phyloP scores from a whole-genome alignment of 1,139 yeast species.

The Magnusiomyces paraingens region DNA sequence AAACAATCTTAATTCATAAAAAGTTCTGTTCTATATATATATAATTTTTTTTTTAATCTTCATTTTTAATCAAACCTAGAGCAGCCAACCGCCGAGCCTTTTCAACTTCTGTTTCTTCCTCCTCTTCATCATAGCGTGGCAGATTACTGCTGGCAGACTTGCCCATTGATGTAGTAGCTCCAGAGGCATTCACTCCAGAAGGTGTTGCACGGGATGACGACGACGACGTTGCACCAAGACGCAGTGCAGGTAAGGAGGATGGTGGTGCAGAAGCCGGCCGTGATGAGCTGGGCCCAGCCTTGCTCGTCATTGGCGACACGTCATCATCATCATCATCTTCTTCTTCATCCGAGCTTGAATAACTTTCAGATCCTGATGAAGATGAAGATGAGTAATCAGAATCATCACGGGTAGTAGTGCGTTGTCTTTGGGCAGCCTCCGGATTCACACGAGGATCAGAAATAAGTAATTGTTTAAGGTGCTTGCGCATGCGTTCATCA shows the following conservation, averaged over 20 bases:
- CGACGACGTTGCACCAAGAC: too few relatives aligned
- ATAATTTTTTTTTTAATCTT: slow-evolving; percentile 23
- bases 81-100: slow-evolving; percentile 75
- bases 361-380: slow-evolving; percentile 2
- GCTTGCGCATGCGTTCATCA: slow-evolving; percentile 9
- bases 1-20: too few relatives aligned
- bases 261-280: not conserved
- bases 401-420: slow-evolving; percentile 8
- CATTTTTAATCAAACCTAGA: slow-evolving; percentile 53
- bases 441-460: not conserved
- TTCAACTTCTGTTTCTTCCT: slow-evolving; percentile 64
- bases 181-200: not conserved
- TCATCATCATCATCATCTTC: slow-evolving; percentile 13
- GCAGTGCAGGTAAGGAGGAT: not conserved
- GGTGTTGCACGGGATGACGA: too few relatives aligned
- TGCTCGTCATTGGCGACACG: slow-evolving; percentile 3
- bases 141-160: not conserved
- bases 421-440: slow-evolving; percentile 7
- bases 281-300: slow-evolving; percentile 2
- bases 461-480: slow-evolving; percentile 5
- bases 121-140: slow-evolving; percentile 14
- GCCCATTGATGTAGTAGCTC: not conserved
- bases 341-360: slow-evolving; percentile 4
- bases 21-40: slow-evolving; percentile 8
- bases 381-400: not conserved